A percentile compares a stretch with the other conserved stretches of the same genome.
Conservation (phyloP, 768 basidiomycete genomes). For the Cubamyces sp. region DNA sequence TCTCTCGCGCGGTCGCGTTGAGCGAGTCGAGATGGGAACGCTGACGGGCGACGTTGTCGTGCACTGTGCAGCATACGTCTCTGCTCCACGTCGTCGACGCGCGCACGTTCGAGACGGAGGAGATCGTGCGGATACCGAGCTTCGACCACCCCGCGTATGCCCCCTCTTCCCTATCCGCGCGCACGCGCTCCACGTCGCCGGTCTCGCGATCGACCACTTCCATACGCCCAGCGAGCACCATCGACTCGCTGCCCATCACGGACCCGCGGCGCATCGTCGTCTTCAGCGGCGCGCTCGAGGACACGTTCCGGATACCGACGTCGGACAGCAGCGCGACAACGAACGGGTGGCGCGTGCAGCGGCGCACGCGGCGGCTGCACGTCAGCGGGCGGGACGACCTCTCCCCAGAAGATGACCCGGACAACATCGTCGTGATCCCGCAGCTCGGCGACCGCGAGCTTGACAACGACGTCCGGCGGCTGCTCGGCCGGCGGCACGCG, state of each 20-base stretch:
- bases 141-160: constrained; percentile 31
- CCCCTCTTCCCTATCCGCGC: constrained; percentile 20
- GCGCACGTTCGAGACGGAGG: constrained; percentile 79
- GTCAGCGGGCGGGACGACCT: constrained; percentile 27
- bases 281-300: constrained; percentile 49
- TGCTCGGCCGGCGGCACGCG: constrained; percentile 50
- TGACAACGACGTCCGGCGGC: constrained; percentile 60
- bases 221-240: constrained; percentile 8
- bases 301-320: constrained; percentile 52
- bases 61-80: constrained; percentile 66
- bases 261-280: constrained; percentile 31
- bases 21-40: background rate
- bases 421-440: constrained; percentile 58
- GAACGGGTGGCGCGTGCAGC: constrained; percentile 15
- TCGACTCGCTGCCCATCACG: constrained; percentile 9
- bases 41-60: background rate
- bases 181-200: constrained; percentile 28
- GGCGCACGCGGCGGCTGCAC: constrained; percentile 22
- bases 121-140: constrained; percentile 63
- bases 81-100: constrained; percentile 86
- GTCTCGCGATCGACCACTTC: constrained; percentile 15
- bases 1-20: no score
- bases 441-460: constrained; percentile 56
- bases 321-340: constrained; percentile 24
- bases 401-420: constrained; percentile 44